Evolutionary conservation across 2,329 filamentous ascomycete genomes (phyloP), one percentile per base, ranked within the genome.

Genomic region (Didymella glomerata): DNA sequence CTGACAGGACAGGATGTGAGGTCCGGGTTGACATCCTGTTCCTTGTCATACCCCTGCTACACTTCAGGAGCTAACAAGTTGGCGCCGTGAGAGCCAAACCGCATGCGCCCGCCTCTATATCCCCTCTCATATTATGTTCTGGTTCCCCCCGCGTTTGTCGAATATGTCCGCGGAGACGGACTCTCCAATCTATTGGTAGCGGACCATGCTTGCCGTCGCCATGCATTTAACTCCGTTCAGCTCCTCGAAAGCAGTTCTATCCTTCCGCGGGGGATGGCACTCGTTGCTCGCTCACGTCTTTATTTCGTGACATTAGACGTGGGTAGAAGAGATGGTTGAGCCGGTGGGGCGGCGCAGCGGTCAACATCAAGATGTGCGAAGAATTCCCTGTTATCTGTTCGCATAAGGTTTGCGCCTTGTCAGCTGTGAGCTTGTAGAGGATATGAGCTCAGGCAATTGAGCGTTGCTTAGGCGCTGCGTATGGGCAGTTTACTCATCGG

Each of bases 1-100:
- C 20, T 41, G 38, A 41, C 38, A 44, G 30, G 28, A 45, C 16
- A 20, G 20, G 20, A 14, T 6, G 20, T 11, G 28, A 52, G 40
- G 27, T 40, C 28, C 38, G 36, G 48, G 9, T 24, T n/a, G 27
- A 41, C n/a, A 34, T 51, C 48, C 27, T 38, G 41, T 45, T 34
- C 40, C 41, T 13, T 38, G 22, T n/a, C 18, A 20, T 16, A 46
- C n/a, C 32, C 30, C 45, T 34, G n/a, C 32, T 30, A 28, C 30
- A 32, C 32, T 46, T 28, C 50, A 38, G 20, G 9, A 28, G 41
- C 16, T 40, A 36, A 16, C n/a, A 7, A 30, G n/a, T 9, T 6
- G 32, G 46, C 16, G 42, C 28, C 24, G 20, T 47, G 6, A 27
- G 8, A 28, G 18, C 20, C 28, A 27, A 9, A 18, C 30, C 22